Evolutionary conservation across 176 grass and related monocot genomes (phyloP).

Genomic region (Musa beccarii): DNA sequence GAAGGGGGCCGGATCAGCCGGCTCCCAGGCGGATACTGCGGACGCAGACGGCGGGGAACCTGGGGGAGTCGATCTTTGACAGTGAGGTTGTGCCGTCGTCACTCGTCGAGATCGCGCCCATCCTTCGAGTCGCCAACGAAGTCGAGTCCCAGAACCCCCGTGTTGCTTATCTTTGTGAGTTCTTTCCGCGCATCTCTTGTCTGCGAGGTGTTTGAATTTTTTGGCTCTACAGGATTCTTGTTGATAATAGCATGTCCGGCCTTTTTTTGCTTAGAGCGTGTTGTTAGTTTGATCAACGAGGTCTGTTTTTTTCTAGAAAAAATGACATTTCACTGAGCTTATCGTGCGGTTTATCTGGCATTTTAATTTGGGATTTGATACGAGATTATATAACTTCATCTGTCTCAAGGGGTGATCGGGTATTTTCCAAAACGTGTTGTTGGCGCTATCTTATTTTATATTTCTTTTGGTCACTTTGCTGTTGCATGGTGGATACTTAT

Average conservation of each 20-base stretch:
- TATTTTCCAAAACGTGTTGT: background rate
- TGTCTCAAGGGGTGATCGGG: background rate
- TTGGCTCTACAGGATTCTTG: too few relatives aligned
- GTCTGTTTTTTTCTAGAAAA: background rate
- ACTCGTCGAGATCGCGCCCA: constrained; percentile 74
- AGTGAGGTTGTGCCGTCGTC: constrained; percentile 88
- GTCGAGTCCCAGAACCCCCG: constrained; percentile 52
- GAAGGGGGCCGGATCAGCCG: constrained; percentile 16
- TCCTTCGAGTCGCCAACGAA: constrained; percentile 87
- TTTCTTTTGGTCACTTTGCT: too few relatives aligned
- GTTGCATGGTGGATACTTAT: too few relatives aligned
- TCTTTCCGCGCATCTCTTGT: background rate
- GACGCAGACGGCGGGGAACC: constrained; percentile 77
- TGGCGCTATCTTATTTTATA: too few relatives aligned
- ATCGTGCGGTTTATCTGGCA: background rate
- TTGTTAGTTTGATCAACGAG: background rate
- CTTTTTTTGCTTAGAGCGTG: background rate
- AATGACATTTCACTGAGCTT: too few relatives aligned
- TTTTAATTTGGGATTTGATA: background rate
- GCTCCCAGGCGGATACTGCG: constrained; percentile 35
- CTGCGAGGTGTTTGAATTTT: background rate
- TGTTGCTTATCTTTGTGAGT: constrained; percentile 84
- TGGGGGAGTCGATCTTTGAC: constrained; percentile 79
- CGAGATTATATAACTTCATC: too few relatives aligned
- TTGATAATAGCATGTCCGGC: background rate